Evolutionary conservation across 1,139 yeast genomes (phyloP).

Genomic region (Hyphopichia buzzinii): DNA sequence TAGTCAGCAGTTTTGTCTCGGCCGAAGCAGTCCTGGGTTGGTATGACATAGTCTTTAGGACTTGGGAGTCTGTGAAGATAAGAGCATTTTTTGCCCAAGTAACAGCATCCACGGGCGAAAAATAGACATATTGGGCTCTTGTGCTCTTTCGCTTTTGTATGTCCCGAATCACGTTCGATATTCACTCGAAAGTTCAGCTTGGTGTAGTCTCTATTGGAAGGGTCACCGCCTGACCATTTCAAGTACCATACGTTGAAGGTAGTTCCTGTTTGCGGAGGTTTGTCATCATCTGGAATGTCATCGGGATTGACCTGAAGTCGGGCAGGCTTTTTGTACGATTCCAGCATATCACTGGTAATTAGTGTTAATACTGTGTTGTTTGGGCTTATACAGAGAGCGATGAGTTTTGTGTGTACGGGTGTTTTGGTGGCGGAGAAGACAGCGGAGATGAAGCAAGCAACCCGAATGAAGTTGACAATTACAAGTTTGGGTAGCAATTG

Average conservation of each 20-base stretch:
- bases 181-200: slow-evolving; percentile 53
- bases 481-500: not conserved
- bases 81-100: slow-evolving; percentile 70
- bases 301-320: slow-evolving; percentile 74
- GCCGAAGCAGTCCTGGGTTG: slow-evolving; percentile 89
- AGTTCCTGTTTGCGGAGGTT: slow-evolving; percentile 79
- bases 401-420: no score
- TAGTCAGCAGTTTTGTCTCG: slow-evolving; percentile 81
- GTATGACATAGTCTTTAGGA: slow-evolving; percentile 42
- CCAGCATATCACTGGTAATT: no score
- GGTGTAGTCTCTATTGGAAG: slow-evolving; percentile 26
- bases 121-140: slow-evolving; percentile 64
- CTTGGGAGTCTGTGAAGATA: slow-evolving; percentile 77
- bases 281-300: slow-evolving; percentile 56
- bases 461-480: no score
- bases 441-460: no score
- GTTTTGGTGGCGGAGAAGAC: no score
- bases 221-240: slow-evolving; percentile 79
- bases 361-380: no score
- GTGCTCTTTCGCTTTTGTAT: slow-evolving; percentile 58
- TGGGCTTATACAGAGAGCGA: no score
- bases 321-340: slow-evolving; percentile 26
- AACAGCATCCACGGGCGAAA: slow-evolving; percentile 88
- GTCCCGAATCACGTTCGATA: slow-evolving; percentile 66
- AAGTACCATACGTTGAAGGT: slow-evolving; percentile 86